Evolutionary conservation across 805 yeast genomes (phyloP), one percentile per base, ranked within the genome.

Genomic region (Pichia ethanolica): DNA sequence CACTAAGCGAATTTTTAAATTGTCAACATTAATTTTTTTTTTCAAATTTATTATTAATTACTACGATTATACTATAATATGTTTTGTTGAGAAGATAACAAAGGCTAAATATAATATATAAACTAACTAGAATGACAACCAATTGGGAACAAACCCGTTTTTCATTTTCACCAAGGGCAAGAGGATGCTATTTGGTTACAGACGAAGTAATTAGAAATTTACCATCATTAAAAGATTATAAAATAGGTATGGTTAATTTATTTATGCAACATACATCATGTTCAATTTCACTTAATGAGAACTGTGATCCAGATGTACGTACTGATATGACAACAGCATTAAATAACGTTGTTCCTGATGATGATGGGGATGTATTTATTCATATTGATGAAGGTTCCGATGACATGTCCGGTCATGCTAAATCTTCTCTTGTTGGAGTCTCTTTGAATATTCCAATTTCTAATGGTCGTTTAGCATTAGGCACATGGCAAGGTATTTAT

Each of bases 401-500:
- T 61, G 95, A 86, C 62, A 83, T 86, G 89, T 87, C 91, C 2
- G 86, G 90, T 0, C 95, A 86, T 63, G 81, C 82, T 46, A 82
- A 85, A 60, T 73, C 85, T 20, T 66, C 78, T 2, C 52, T 74
- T 44, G 74, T 83, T 9, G 93, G 95, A 20, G 83, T 79, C 7
- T 72, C 79, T 4, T 67, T 86, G 30, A 71, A 78, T 4, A 78
- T 86, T 40, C 95, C 95, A 2, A 85, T 86, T 44, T 62, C 73
- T 26, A 77, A 85, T 57, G 95, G 95, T 1, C 62, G 71, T 35
- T 67, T 86, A 48, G 83, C 82, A 1, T 72, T 82, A 0, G 95
- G 95, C 1, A 86, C 93, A 0, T 87, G 95, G 95, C 95, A 86
- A 62, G 95, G 93, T 0, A 75, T 87, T 39, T 86, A 85, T 72